phyloP scores from a whole-genome alignment of 1,139 yeast genomes.

The Nakaseomyces bracarensis region DNA sequence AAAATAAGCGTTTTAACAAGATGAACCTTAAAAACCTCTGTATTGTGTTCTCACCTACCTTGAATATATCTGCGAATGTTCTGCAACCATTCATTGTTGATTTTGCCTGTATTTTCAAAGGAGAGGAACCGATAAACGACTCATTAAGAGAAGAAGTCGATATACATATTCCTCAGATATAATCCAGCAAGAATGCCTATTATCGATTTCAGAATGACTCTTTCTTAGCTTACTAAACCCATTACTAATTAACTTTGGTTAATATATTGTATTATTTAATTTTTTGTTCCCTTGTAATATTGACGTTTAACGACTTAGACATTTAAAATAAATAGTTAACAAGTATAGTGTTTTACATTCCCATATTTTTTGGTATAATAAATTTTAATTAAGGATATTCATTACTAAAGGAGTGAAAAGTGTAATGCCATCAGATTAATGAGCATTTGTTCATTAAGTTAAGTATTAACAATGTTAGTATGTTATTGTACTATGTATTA shows the following conservation, averaged over 20 bases:
- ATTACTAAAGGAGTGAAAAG: no score
- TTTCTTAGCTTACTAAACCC: neutral
- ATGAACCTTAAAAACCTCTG: slow-evolving; percentile 77
- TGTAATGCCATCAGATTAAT: no score
- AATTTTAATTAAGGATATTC: no score
- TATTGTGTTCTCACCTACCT: slow-evolving; percentile 80
- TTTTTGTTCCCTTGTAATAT: slow-evolving; percentile 2
- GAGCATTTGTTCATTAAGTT: no score
- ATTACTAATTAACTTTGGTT: slow-evolving; percentile 1
- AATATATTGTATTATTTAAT: slow-evolving; percentile 5
- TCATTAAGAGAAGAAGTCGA: slow-evolving; percentile 32
- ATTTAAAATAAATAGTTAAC: no score
- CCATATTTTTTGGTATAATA: no score
- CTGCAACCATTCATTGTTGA: slow-evolving; percentile 57
- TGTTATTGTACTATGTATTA: no score
- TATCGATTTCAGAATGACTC: neutral
- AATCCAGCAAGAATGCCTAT: neutral
- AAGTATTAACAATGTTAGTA: no score
- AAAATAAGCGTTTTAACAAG: slow-evolving; percentile 58
- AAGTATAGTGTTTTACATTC: no score
- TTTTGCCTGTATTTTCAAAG: slow-evolving; percentile 55
- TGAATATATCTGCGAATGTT: slow-evolving; percentile 61
- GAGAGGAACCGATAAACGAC: slow-evolving; percentile 36
- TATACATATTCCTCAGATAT: slow-evolving; percentile 33
- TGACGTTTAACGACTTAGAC: neutral